These are phyloP conservation scores for Blumeriella jaapii DNA, from an alignment of 2,329 filamentous ascomycete genomes.

Conservation along the genomic window DNA sequence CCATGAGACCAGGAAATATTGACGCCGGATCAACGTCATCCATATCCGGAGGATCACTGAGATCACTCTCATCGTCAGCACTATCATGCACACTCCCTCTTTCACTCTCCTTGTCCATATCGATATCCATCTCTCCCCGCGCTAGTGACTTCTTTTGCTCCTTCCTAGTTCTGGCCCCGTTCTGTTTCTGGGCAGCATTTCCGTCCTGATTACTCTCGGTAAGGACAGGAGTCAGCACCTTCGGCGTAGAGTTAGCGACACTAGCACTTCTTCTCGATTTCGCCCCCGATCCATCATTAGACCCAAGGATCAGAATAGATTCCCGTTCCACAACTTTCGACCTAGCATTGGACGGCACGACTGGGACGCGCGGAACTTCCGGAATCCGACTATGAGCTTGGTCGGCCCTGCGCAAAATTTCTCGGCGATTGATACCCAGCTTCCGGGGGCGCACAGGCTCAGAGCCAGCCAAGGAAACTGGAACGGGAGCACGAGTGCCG, in stretches of 20 bases:
- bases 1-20: slow-evolving; percentile 6
- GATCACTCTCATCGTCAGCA: slow-evolving; percentile 43
- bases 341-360: slow-evolving; percentile 12
- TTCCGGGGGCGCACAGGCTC: slow-evolving; percentile 21
- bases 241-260: slow-evolving; percentile 5
- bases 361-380: slow-evolving; percentile 23
- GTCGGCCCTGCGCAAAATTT: slow-evolving; percentile 51
- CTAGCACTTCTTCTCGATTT: slow-evolving; percentile 3
- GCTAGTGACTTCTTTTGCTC: background rate
- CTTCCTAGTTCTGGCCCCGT: slow-evolving; percentile 27
- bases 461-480: slow-evolving; percentile 17
- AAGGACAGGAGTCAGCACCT: slow-evolving; percentile 11
- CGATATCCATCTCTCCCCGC: background rate
- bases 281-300: slow-evolving; percentile 17
- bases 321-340: slow-evolving; percentile 26
- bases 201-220: slow-evolving; percentile 26
- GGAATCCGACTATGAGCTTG: slow-evolving; percentile 39
- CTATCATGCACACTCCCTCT: slow-evolving; percentile 35
- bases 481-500: slow-evolving; percentile 18
- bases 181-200: slow-evolving; percentile 18
- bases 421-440: slow-evolving; percentile 27
- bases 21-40: slow-evolving; percentile 18
- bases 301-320: slow-evolving; percentile 28
- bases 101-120: slow-evolving; percentile 27
- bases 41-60: slow-evolving; percentile 35